Conservation (phyloP, 768 basidiomycete genomes). For the Termitomyces sp. region DNA sequence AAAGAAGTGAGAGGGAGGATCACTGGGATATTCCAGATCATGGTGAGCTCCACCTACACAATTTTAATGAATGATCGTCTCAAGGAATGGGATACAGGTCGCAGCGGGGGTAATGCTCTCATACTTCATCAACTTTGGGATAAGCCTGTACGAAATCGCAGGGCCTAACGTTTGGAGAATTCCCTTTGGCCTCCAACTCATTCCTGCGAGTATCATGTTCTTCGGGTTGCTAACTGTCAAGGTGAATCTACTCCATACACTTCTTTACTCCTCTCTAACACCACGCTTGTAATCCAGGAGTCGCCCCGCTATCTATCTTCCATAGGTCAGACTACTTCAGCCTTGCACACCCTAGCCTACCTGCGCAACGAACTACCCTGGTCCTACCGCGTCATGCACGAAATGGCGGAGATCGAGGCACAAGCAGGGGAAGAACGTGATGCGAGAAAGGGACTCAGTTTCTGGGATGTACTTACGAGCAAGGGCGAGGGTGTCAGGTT, state of each 20-base stretch:
- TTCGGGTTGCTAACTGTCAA: constrained; percentile 66
- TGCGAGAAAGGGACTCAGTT: constrained; percentile 59
- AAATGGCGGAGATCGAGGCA: constrained; percentile 80
- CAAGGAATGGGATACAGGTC: constrained; percentile 29
- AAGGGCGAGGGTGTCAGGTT: constrained; percentile 82
- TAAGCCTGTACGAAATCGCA: constrained; percentile 38
- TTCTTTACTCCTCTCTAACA: constrained; percentile 10
- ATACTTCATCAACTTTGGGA: constrained; percentile 71
- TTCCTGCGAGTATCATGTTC: constrained; percentile 70
- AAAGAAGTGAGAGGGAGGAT: constrained; percentile 84
- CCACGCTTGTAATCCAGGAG: constrained; percentile 37
- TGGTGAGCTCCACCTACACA: constrained; percentile 38
- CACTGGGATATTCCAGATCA: constrained; percentile 83
- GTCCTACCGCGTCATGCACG: constrained; percentile 49
- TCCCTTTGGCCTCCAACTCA: constrained; percentile 74
- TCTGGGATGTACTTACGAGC: constrained; percentile 70
- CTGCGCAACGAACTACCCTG: constrained; percentile 45
- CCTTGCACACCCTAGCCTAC: constrained; percentile 59
- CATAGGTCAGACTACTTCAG: constrained; percentile 51
- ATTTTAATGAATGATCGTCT: not conserved
- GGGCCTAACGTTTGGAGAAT: constrained; percentile 61
- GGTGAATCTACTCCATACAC: constrained; percentile 21
- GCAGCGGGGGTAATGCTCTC: constrained; percentile 83
- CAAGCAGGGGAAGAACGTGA: constrained; percentile 72
- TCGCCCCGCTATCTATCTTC: constrained; percentile 77